These are phyloP conservation scores for Urtica urens DNA, from an alignment of 306 rosid genomes.

Conservation along the genomic window DNA sequence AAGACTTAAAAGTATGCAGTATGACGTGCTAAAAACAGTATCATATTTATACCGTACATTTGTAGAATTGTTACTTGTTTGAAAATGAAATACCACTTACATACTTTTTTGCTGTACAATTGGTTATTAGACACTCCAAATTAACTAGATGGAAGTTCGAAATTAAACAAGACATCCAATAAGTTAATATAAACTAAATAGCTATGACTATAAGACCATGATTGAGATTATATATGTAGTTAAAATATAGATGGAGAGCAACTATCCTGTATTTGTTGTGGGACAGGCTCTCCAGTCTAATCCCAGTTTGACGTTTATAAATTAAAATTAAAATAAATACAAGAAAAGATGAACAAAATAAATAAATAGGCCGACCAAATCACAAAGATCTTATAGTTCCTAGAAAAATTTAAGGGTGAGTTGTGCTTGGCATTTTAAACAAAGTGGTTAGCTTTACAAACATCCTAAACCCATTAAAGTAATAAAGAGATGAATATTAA, in stretches of 20 bases:
- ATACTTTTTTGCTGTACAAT: too few species aligned
- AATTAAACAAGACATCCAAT: too few species aligned
- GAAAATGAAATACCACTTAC: too few species aligned
- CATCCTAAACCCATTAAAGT: too few species aligned
- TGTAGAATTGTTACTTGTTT: too few species aligned
- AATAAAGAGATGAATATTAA: background rate
- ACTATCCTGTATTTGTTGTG: slow-evolving; percentile 1
- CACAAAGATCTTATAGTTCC: slow-evolving; percentile 16
- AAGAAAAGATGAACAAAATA: background rate
- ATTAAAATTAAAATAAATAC: background rate
- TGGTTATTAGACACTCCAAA: too few species aligned
- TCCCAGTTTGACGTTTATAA: slow-evolving; percentile 4
- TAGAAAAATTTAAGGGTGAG: slow-evolving; percentile 16
- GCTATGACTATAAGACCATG: background rate
- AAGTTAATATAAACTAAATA: too few species aligned
- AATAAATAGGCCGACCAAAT: slow-evolving; percentile 31
- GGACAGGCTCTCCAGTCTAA: background rate
- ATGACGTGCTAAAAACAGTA: too few species aligned
- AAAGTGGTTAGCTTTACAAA: background rate
- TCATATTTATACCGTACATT: too few species aligned
- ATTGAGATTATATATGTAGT: background rate
- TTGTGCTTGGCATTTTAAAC: slow-evolving; percentile 16
- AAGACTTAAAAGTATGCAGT: too few species aligned
- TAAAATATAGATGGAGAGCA: background rate
- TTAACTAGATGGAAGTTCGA: too few species aligned